A percentile compares a stretch with the other conserved stretches of the same genome.
phyloP scores from a whole-genome alignment of 345 rosid genomes.

The Odontarrhena argentea region DNA sequence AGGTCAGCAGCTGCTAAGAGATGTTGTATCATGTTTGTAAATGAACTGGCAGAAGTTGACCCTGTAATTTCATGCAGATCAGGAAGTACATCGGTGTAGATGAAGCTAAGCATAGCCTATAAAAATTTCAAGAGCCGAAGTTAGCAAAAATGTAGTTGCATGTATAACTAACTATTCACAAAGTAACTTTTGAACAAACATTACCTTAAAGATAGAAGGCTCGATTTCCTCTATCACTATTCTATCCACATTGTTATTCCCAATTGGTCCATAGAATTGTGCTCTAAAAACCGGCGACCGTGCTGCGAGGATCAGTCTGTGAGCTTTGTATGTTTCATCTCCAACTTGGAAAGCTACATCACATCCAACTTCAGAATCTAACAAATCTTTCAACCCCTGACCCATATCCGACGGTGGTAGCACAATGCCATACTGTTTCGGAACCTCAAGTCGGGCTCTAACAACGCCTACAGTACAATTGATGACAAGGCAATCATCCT shows the following conservation, averaged over 20 bases:
- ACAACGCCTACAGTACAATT: conserved; percentile 96
- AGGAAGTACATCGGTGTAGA: conserved; percentile 84
- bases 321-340: conserved; percentile 78
- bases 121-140: conserved; percentile 22
- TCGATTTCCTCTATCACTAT: conserved; percentile 70
- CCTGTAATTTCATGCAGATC: conserved; percentile 71
- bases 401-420: conserved; percentile 81
- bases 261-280: conserved; percentile 88
- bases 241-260: conserved; percentile 58
- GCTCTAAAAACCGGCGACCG: conserved; percentile 96
- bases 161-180: background rate
- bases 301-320: conserved; percentile 83
- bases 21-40: conserved; percentile 86
- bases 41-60: conserved; percentile 55
- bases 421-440: conserved; percentile 60
- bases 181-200: conserved; percentile 14
- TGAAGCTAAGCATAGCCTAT: conserved; percentile 89
- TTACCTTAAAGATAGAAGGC: conserved; percentile 87
- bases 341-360: conserved; percentile 78
- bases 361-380: conserved; percentile 77
- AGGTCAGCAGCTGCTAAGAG: conserved; percentile 87
- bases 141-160: conserved; percentile 22
- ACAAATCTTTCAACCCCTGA: conserved; percentile 60
- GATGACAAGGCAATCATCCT: conserved; percentile 78
- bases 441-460: conserved; percentile 69